These are phyloP conservation scores for Gamarada debralockiae DNA, from an alignment of 495 filamentous ascomycete genomes.

Conservation along the genomic window DNA sequence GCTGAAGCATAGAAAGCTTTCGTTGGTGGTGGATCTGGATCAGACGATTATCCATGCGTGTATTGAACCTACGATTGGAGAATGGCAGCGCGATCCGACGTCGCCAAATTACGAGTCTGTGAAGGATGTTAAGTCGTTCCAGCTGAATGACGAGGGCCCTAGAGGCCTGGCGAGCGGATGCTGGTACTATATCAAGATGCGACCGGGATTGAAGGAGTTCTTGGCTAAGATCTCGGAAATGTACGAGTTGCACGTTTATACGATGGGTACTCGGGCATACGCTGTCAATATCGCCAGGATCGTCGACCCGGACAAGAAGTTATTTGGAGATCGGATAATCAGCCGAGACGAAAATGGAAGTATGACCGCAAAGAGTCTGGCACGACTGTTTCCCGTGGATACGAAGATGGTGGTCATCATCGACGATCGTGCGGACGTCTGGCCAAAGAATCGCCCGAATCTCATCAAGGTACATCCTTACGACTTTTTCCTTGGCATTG, in stretches of 20 bases:
- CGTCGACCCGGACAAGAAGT: constrained; percentile 82
- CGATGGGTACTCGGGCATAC: constrained; percentile 96
- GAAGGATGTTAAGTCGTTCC: constrained; percentile 81
- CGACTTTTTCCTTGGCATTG: constrained; percentile 97
- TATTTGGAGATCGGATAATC: constrained; percentile 92
- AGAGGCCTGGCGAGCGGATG: constrained; percentile 58
- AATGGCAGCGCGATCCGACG: constrained; percentile 84
- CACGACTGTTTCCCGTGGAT: constrained; percentile 91
- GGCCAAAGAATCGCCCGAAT: constrained; percentile 87
- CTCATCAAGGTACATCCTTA: constrained; percentile 93
- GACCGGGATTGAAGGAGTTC: constrained; percentile 85
- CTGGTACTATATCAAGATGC: constrained; percentile 98
- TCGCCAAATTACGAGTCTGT: constrained; percentile 92
- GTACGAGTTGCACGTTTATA: constrained; percentile 97
- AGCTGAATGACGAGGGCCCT: constrained; percentile 80
- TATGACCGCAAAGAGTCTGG: constrained; percentile 81
- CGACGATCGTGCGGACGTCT: constrained; percentile 96
- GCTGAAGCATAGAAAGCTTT: constrained; percentile 74
- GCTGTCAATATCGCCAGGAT: constrained; percentile 88
- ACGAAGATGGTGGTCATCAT: constrained; percentile 99
- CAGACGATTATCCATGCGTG: constrained; percentile 99
- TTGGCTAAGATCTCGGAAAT: constrained; percentile 71
- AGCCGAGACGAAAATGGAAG: constrained; percentile 96
- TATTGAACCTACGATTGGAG: constrained; percentile 91
- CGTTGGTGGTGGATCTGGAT: constrained; percentile 93